Percentiles rank a stretch among this genome's conserved stretches.
phyloP scores from a whole-genome alignment of 1,284 basidiomycete species.

The Austroboletus niveus region DNA sequence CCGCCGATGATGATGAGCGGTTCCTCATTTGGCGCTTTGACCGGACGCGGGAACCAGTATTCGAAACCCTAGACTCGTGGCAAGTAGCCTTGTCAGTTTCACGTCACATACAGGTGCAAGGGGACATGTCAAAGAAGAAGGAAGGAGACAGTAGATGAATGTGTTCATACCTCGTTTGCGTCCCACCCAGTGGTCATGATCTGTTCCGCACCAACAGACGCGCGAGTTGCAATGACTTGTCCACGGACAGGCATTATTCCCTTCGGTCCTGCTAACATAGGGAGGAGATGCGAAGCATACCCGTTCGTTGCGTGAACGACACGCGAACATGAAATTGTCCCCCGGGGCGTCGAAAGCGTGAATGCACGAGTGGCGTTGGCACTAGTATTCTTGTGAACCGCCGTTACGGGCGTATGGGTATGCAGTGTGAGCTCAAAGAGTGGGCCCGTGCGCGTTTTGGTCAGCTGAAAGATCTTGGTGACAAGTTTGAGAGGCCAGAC shows the following conservation, averaged over 20 bases:
- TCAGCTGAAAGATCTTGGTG: constrained; percentile 55
- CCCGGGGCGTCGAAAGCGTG: constrained; percentile 51
- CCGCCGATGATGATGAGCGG: constrained; percentile 78
- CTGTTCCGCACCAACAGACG: constrained; percentile 41
- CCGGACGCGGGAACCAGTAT: constrained; percentile 80
- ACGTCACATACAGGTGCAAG: neutral
- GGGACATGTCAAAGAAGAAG: neutral
- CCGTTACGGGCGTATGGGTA: constrained; percentile 66
- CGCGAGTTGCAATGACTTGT: constrained; percentile 65
- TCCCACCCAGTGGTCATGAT: constrained; percentile 42
- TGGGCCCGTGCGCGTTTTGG: constrained; percentile 26
- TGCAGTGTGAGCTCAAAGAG: constrained; percentile 53
- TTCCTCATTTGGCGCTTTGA: constrained; percentile 30
- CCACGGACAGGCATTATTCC: constrained; percentile 73
- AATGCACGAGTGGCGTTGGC: constrained; percentile 5
- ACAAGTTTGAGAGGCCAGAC: constrained; percentile 79
- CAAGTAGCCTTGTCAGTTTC: neutral
- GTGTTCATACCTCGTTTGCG: constrained; percentile 37
- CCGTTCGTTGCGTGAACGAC: constrained; percentile 82
- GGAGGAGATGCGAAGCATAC: constrained; percentile 65
- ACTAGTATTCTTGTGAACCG: constrained; percentile 28
- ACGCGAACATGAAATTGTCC: constrained; percentile 51
- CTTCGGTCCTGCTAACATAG: constrained; percentile 49
- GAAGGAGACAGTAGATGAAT: neutral
- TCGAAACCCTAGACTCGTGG: constrained; percentile 43